Evolutionary conservation across 163 green algal genomes (phyloP), one percentile per base, ranked within the genome.

Genomic region (Smithsoniella earleae): DNA sequence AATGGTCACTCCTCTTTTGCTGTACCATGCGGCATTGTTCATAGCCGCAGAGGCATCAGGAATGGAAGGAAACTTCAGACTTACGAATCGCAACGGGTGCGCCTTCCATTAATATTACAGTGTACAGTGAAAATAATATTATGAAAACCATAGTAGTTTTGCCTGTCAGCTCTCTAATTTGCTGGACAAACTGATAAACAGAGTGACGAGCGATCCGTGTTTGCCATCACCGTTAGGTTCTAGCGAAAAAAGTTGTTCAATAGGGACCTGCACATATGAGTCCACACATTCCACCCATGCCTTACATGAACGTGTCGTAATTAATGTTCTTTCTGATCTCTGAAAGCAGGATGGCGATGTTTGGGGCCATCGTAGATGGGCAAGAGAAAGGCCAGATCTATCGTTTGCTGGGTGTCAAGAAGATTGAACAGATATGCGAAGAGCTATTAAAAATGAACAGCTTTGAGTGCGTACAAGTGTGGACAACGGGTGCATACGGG

Each of bases 391-490:
- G 58, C 8, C 20, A 69, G 16, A 30, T 69, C 20, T 18, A n/a
- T 45, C 40, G 6, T 6, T 45, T 69, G 30, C 58, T 69, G 18
- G 58, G 58, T 30, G 25, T n/a, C 8, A 1, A 34, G 20, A 69
- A 69, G 43, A 69, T 69, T 6, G 43, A 69, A 31, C 16, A 34
- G 8, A 37, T 69, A 34, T 69, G 58, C 16, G 25, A 33, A 30
- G 58, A 38, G 22, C 2, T 69, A 34, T 8, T 45, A 13, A 18
- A 69, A 31, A 69, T 25, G 8, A 69, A 69, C 5, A 69, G 58
- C 25, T 69, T 69, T 34, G n/a, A n/a, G 8, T 69, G 58, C 58
- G 43, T 45, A 31, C 31, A 4, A n/a, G 58, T 69, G 18, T 69
- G 58, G 58, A 31, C n/a, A 16, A 69, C 58, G 27, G 58, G 58